These are phyloP conservation scores for Rhodocollybia butyracea DNA, from an alignment of 768 basidiomycete genomes.

Conservation along the genomic window DNA sequence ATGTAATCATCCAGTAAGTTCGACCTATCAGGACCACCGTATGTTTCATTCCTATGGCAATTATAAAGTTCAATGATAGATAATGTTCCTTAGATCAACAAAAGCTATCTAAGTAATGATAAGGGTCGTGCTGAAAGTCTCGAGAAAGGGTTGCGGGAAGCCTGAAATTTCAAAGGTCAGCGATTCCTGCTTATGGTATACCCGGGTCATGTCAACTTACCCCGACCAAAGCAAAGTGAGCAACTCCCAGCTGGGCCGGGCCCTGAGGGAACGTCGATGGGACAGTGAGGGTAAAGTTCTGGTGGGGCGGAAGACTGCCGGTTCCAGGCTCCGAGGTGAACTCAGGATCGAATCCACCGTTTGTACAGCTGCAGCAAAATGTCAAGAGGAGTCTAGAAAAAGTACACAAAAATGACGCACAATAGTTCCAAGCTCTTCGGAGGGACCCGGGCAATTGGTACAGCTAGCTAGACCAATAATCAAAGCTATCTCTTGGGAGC, in stretches of 20 bases:
- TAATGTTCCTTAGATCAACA: too few relatives aligned
- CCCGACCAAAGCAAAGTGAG: not conserved
- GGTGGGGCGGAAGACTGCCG: not conserved
- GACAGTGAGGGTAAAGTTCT: slow-evolving; percentile 3
- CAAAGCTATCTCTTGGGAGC: not conserved
- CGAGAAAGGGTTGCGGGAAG: not conserved
- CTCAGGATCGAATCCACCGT: slow-evolving; percentile 1
- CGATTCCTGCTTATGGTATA: not conserved
- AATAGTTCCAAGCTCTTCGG: slow-evolving; percentile 1
- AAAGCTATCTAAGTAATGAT: not conserved
- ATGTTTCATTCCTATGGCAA: too few relatives aligned
- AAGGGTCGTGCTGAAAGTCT: slow-evolving; percentile 1
- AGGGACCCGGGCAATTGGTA: not conserved
- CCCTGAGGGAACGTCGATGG: not conserved
- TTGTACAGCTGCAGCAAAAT: too few relatives aligned
- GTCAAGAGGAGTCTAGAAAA: too few relatives aligned
- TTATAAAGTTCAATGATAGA: too few relatives aligned
- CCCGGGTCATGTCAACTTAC: not conserved
- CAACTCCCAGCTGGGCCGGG: slow-evolving; percentile 2
- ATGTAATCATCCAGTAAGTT: too few relatives aligned
- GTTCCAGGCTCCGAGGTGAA: not conserved
- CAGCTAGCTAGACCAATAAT: not conserved
- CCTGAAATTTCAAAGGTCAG: not conserved
- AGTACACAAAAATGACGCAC: too few relatives aligned
- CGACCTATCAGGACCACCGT: too few relatives aligned